A percentile compares a stretch with the other conserved stretches of the same genome.
Evolutionary conservation across 441 rosid genomes (phyloP).

Genomic region (Rhodomyrtus psidioides): DNA sequence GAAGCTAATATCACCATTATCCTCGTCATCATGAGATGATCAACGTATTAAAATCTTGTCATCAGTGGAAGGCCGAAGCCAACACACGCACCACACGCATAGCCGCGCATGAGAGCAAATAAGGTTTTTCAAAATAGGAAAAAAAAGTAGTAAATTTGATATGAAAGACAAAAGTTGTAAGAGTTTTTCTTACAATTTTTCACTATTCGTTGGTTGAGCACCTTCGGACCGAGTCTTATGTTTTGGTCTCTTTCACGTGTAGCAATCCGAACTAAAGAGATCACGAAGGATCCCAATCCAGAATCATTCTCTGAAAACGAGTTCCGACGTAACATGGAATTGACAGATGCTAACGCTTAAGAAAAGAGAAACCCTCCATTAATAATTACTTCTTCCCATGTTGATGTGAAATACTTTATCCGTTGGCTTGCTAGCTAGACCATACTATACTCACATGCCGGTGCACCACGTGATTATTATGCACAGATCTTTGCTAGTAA

Average conservation of each 20-base stretch:
- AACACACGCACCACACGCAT: too few relatives aligned
- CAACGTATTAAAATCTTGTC: too few relatives aligned
- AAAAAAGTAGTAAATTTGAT: neutral
- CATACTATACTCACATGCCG: too few relatives aligned
- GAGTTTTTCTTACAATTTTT: neutral
- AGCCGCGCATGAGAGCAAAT: neutral
- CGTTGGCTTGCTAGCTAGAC: too few relatives aligned
- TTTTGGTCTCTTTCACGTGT: neutral
- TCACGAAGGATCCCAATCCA: neutral
- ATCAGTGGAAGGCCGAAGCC: too few relatives aligned
- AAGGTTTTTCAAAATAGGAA: neutral
- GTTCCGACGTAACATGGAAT: neutral
- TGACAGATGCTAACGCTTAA: neutral
- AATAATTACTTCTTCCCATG: too few relatives aligned
- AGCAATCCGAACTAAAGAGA: neutral
- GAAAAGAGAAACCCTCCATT: neutral
- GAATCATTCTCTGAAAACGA: neutral
- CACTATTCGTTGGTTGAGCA: neutral
- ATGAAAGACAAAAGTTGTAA: neutral
- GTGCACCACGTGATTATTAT: too few relatives aligned
- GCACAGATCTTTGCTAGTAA: too few relatives aligned
- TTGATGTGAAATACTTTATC: too few relatives aligned
- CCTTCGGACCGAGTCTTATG: neutral
- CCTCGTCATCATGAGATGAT: too few relatives aligned
- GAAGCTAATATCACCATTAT: too few relatives aligned